Base-by-base conservation (phyloP, 2,329 filamentous ascomycete species). In the Penicillium occitanis region DNA sequence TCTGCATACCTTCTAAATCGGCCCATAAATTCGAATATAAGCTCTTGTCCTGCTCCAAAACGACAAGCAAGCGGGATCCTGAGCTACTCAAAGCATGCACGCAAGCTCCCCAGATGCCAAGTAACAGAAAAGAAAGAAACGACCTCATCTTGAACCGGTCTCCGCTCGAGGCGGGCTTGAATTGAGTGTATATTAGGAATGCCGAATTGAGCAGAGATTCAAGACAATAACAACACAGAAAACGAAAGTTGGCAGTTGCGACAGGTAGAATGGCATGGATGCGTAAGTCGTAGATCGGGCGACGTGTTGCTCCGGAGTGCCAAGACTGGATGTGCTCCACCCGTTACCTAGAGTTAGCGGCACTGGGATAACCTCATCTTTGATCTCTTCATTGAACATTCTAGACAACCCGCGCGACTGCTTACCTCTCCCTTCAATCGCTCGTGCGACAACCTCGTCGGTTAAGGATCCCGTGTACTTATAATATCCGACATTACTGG, bases 1-100 rank as follows among this genome's bases (percentile, higher is more conserved):
- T 65, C 71, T 2, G 6, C 3, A 60, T 60, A 83, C 82, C 77
- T 75, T 83, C 76, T 64, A 84, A 70, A 69, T 84, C 82, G 10
- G 72, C 72, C 81, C 81, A 84, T 68, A 98, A 94, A 73, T 89
- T 90, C 66, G 91, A 91, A 80, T 97, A 99, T 71, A 86, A 86
- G 72, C 86, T 86, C 84, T 93, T 92, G 75, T 97, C 92, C 73
- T 96, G 90, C 74, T 98, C 94, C 63, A 97, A 80, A 67, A 99
- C 86, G 68, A 96, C 93, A 74, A 99, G 84, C 79, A 98, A 80
- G 76, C 92, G 87, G 78, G 86, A 87, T 67, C 94, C 95, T 59
- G 88, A 85, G 69, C 89, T 90, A 82, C 93, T 97, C 74, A 90
- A 81, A 66, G 93, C 93, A 77, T 90, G 86, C 67, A 76, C 76